Evolutionary conservation across 352 stramenopile species (phyloP), one percentile per base, ranked within the genome.

Genomic region (Globisporangium irregulare): DNA sequence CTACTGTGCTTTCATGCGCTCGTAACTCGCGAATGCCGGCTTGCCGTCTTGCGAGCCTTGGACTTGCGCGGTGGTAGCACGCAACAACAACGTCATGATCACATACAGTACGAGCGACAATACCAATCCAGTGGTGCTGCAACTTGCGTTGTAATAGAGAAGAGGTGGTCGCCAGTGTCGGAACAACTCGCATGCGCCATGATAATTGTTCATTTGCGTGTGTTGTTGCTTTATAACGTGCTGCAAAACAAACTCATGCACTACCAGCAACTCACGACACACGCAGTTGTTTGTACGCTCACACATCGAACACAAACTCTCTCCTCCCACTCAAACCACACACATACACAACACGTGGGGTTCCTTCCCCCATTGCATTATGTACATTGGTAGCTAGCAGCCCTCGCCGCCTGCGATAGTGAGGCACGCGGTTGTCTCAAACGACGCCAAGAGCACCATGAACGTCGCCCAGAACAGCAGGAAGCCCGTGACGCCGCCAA

Each of bases 391-490:
- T 22, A 36, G 25, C 24, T 78, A 90, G 60, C 84, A 92, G 4
- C 84, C 82, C 71, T 82, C 67, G 3, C 86, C 84, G 12, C 86
- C 86, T 50, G 76, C 77, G 38, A 94, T 74, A 6, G 78, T 80
- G 56, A 94, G 67, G 66, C 86, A 94, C 64, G 84, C 71, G 0
- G 86, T 92, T 15, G 61, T 75, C 62, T 85, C 68, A 10, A 88
- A 78, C 0, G 78, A 78, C 25, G 81, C 76, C 22, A 92, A 73
- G 1, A 82, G 64, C 15, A 76, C 79, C n/a, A 74, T 89, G 36
- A 89, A 73, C 10, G 85, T 20, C 9, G 74, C 69, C 84, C 84
- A 92, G 27, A 86, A 67, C 20, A 87, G 25, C 73, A 87, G 64
- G 48, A 92, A 78, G 0, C 22, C 71, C 3, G 53, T 59, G n/a